phyloP scores from a whole-genome alignment of 1,284 basidiomycete species.

The Xerocomus minutiporus region DNA sequence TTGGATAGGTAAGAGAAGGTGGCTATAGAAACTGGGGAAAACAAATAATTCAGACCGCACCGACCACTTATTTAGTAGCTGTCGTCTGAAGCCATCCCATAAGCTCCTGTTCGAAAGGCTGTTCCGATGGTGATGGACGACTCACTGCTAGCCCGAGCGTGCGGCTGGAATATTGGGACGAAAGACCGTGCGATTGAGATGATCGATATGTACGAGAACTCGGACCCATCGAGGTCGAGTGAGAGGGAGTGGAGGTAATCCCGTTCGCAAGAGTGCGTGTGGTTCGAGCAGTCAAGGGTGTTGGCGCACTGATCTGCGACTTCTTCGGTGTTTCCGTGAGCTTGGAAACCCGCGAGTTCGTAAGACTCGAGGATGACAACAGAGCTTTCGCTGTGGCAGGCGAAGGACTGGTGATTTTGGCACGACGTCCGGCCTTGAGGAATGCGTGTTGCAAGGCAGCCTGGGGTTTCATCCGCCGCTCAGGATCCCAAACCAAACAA shows the following conservation, averaged over 20 bases:
- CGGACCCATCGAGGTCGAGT: constrained; percentile 44
- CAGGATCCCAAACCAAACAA: constrained; percentile 97
- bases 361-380: constrained; percentile 51
- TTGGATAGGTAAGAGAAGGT: constrained; percentile 9
- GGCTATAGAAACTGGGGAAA: constrained; percentile 2
- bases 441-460: constrained; percentile 91
- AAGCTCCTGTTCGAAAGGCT: constrained; percentile 36
- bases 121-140: constrained; percentile 36
- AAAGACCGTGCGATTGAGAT: constrained; percentile 49
- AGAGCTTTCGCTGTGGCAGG: constrained; percentile 47
- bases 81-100: constrained; percentile 42
- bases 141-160: constrained; percentile 49
- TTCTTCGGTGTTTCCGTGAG: constrained; percentile 77
- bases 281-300: constrained; percentile 71
- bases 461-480: constrained; percentile 91
- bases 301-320: constrained; percentile 79
- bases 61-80: constrained; percentile 39
- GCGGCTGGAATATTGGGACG: constrained; percentile 49
- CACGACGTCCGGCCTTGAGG: constrained; percentile 61
- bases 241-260: constrained; percentile 56
- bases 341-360: constrained; percentile 47
- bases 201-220: constrained; percentile 52
- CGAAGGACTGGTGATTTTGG: constrained; percentile 44
- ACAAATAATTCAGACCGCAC: constrained; percentile 12
- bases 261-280: constrained; percentile 48